These are phyloP conservation scores for Rugosomyces carneus DNA, from an alignment of 1,284 basidiomycete species.

Conservation along the genomic window DNA sequence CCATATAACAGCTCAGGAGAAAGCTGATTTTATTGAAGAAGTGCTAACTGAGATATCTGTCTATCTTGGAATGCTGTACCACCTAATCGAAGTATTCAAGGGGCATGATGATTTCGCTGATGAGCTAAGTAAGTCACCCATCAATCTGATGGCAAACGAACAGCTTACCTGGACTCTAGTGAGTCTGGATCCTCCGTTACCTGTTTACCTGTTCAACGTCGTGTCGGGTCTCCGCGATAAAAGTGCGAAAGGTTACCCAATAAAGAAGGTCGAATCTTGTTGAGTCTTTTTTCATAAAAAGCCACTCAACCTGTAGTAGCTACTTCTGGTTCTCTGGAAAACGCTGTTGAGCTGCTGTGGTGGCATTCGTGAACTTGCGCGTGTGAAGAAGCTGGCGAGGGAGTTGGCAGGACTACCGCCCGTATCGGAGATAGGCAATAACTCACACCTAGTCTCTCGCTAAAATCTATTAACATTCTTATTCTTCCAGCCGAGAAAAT, in stretches of 20 bases:
- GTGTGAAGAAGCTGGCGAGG: conserved; percentile 82
- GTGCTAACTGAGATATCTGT: conserved; percentile 88
- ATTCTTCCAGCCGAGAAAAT: conserved; percentile 34
- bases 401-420: conserved; percentile 72
- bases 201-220: conserved; percentile 87
- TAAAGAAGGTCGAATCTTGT: conserved; percentile 78
- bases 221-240: conserved; percentile 90
- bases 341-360: conserved; percentile 89
- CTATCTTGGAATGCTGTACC: conserved; percentile 89
- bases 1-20: conserved; percentile 63
- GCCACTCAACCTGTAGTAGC: conserved; percentile 35
- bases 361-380: conserved; percentile 79
- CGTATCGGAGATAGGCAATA: conserved; percentile 56
- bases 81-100: conserved; percentile 88
- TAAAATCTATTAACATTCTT: not conserved
- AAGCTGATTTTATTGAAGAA: conserved; percentile 78
- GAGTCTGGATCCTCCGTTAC: conserved; percentile 91
- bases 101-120: conserved; percentile 91
- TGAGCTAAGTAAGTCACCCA: conserved; percentile 82
- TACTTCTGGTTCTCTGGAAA: conserved; percentile 97
- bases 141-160: no score
- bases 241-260: conserved; percentile 91
- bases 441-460: not conserved
- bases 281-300: not conserved
- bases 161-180: no score